Evolutionary conservation across 2,329 filamentous ascomycete genomes (phyloP), one percentile per base, ranked within the genome.

Genomic region (Clarireedia monteithiana): DNA sequence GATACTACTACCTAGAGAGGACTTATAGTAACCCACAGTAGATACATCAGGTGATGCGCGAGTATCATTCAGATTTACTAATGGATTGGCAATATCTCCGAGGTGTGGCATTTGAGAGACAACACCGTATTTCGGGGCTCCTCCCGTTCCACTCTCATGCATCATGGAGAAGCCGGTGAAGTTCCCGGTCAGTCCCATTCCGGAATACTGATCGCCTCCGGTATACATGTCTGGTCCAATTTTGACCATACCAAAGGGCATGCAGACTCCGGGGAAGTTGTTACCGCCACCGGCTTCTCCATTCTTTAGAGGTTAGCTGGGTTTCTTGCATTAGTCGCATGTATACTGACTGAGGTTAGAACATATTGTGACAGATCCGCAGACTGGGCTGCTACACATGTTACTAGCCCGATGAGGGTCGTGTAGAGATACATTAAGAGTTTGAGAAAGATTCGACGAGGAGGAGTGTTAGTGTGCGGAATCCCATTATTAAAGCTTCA

Each of bases 71-170:
- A 80, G 71, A 59, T 82, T 75, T 6, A 68, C 72, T 34, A 86
- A 69, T 3, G 82, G 81, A 55, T 85, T 78, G 7, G 60, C 60
- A 44, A 83, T 67, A 14, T 66, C 64, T 0, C 79, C 80, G 0
- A 77, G 63, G 6, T 79, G 69, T 0, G 80, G 81, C 70, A 83
- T 74, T 68, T 83, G 80, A 0, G 78, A 73, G 27, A 84, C 77
- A 2, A 85, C 80, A 4, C 84, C 84, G 56, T 87, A 87, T 1
- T 87, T 88, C 2, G 84, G 83, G 1, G 82, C 82, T 1, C 85
- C 84, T 4, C 84, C 85, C 0, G 84, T 88, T 5, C 83, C 83
- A 59, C 77, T 81, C 64, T 84, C 82, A 60, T 86, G 83, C 62
- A 85, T 79, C 76, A 85, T 74, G 54, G 77, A 80, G 67, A 84